Base-by-base conservation (phyloP, 495 filamentous ascomycete species). In the Tuber melanosporum region DNA sequence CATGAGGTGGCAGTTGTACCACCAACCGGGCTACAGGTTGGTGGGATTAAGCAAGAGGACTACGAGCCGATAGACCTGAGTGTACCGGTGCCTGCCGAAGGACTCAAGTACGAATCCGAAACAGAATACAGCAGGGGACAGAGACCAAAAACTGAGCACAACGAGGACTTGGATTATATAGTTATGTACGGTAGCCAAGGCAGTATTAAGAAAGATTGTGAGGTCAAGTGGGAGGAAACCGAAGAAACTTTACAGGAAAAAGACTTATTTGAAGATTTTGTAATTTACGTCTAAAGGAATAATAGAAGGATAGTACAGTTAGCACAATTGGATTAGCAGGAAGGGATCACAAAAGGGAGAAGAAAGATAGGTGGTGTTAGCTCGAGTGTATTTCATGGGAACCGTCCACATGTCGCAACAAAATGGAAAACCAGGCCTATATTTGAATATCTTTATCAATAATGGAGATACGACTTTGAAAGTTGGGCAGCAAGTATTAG, bases 231-330 rank as follows among this genome's bases (percentile, higher is more conserved):
- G 57, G 57, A 66, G 32, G 57, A 14, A 66, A 36, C 26, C 12
- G 14, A 19, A 8, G 57, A 36, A 36, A 36, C 26, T 36, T 66
- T 36, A 66, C 26, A 66, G 7, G 57, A 17, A 19, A 32, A 4
- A 36, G 15, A 32, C 26, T 36, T 32, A 17, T 32, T 32, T 19
- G 57, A 66, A 36, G 57, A 66, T 66, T 66, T 66, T 66, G 57
- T 66, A 66, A 36, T 66, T 66, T 66, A 66, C 15, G 57, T 66
- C 32, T 66, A 66, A 66, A 66, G 57, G 26, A 36, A 36, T 66
- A 12, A 36, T 66, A 36, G 57, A 8, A 32, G 26, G 26, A 36
- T 10, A 15, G 14, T 17, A 26, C n/a, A 8, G 26, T 5, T 4
- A 19, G 47, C 14, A 66, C 26, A 12, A 66, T 17, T 66, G 57